phyloP scores from a whole-genome alignment of 2,329 filamentous ascomycete genomes.

The Claviceps arundinis region DNA sequence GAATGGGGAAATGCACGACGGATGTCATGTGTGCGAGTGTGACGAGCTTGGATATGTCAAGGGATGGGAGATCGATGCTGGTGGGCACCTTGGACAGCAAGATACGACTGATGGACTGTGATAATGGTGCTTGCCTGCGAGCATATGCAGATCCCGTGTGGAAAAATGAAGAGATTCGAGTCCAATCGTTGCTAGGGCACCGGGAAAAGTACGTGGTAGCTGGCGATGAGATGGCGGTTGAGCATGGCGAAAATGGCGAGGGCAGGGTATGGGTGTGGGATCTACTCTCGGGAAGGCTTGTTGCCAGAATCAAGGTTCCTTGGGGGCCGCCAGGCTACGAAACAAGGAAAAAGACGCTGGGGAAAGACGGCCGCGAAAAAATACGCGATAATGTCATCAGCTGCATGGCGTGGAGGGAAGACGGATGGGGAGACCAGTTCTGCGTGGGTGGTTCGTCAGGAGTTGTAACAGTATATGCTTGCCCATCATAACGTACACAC shows the following conservation, averaged over 20 bases:
- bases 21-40: conserved; percentile 60
- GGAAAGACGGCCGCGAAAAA: conserved; percentile 47
- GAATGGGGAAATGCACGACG: conserved; percentile 55
- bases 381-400: conserved; percentile 45
- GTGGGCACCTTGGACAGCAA: conserved; percentile 64
- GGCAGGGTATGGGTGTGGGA: conserved; percentile 74
- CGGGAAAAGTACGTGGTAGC: conserved; percentile 67
- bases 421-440: conserved; percentile 50
- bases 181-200: conserved; percentile 62
- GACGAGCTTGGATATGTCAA: conserved; percentile 60
- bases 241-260: conserved; percentile 23
- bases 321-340: conserved; percentile 40
- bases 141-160: conserved; percentile 47
- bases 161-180: conserved; percentile 57
- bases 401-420: conserved; percentile 49
- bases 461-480: conserved; percentile 47
- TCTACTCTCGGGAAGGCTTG: conserved; percentile 56
- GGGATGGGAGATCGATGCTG: conserved; percentile 61
- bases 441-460: conserved; percentile 53
- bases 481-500: conserved; percentile 18
- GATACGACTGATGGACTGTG: conserved; percentile 68
- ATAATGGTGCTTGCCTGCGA: conserved; percentile 58
- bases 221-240: conserved; percentile 54
- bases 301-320: conserved; percentile 46
- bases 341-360: conserved; percentile 38